phyloP scores from a whole-genome alignment of 768 basidiomycete genomes.

The Phylloporus scabripes region DNA sequence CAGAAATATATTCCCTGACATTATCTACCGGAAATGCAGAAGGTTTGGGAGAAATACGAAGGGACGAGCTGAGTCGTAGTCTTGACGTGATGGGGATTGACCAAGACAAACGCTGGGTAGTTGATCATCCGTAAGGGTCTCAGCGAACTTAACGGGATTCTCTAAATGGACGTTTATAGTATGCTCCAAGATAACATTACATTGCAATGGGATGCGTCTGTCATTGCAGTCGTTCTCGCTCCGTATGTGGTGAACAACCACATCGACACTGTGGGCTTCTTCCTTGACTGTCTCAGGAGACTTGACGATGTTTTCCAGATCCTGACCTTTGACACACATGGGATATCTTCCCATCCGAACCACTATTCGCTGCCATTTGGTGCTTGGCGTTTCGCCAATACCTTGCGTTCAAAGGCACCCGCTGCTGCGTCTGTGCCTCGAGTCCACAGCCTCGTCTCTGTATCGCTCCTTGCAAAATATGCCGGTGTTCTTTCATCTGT shows the following conservation, averaged over 20 bases:
- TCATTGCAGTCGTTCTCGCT: conserved; percentile 53
- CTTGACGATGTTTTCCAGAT: conserved; percentile 43
- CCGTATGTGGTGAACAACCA: conserved; percentile 53
- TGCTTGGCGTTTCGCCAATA: conserved; percentile 40
- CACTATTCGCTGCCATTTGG: conserved; percentile 68
- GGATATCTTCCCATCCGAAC: conserved; percentile 84
- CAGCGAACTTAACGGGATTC: background rate
- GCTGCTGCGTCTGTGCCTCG: conserved; percentile 31
- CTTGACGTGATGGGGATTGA: conserved; percentile 65
- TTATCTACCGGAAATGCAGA: conserved; percentile 77
- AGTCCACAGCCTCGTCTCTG: conserved; percentile 58
- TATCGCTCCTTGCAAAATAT: conserved; percentile 57
- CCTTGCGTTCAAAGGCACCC: conserved; percentile 24
- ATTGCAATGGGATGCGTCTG: conserved; percentile 52
- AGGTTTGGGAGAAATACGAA: conserved; percentile 60
- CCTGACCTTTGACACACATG: conserved; percentile 74
- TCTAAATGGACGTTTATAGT: conserved; percentile 32
- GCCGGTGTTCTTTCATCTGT: conserved; percentile 47
- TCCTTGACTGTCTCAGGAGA: background rate
- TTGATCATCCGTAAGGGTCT: conserved; percentile 66
- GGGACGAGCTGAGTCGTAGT: conserved; percentile 54
- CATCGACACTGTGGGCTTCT: conserved; percentile 54
- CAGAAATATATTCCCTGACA: conserved; percentile 58
- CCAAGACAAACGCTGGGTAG: conserved; percentile 45
- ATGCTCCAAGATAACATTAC: conserved; percentile 74